Percentiles rank a stretch among this genome's conserved stretches.
phyloP scores from a whole-genome alignment of 192 early-diverging fungal species.

The Funneliformis geosporum region DNA sequence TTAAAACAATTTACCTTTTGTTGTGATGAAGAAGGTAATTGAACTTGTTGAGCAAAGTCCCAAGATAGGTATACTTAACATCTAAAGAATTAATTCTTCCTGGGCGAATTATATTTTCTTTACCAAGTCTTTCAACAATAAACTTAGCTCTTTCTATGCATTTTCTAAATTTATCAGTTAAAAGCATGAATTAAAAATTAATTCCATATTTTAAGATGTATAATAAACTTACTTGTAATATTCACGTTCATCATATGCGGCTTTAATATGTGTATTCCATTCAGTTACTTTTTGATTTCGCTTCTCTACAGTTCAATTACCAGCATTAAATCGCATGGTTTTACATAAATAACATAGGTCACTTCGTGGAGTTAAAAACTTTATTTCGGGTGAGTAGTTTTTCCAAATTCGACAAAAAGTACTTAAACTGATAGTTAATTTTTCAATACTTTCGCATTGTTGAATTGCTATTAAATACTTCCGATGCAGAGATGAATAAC shows the following conservation, averaged over 20 bases:
- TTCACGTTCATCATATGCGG: not conserved
- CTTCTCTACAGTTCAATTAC: not conserved
- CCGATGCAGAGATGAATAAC: not conserved
- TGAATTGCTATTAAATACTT: no score
- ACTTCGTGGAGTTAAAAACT: slow-evolving; percentile 1
- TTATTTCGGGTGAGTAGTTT: not conserved
- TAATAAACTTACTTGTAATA: slow-evolving; percentile 9
- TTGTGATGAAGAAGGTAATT: not conserved
- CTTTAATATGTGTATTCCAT: not conserved
- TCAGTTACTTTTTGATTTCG: not conserved
- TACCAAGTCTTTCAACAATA: not conserved
- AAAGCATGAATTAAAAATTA: slow-evolving; percentile 8
- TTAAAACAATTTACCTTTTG: not conserved
- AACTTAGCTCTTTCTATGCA: not conserved
- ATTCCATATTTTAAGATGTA: not conserved
- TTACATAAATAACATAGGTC: slow-evolving; percentile 2
- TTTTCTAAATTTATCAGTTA: not conserved
- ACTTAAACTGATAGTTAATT: not conserved
- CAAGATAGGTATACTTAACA: slow-evolving; percentile 2
- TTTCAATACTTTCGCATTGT: no score
- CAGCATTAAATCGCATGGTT: not conserved
- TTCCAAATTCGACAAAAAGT: not conserved
- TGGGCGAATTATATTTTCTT: not conserved
- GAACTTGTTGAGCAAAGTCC: slow-evolving; percentile 1
- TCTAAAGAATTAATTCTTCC: not conserved